A percentile compares a stretch with the other conserved stretches of the same genome.
Evolutionary conservation across 371 early-diverging fungal species (phyloP).

Genomic region (Thermomucor indicae-seudaticae): DNA sequence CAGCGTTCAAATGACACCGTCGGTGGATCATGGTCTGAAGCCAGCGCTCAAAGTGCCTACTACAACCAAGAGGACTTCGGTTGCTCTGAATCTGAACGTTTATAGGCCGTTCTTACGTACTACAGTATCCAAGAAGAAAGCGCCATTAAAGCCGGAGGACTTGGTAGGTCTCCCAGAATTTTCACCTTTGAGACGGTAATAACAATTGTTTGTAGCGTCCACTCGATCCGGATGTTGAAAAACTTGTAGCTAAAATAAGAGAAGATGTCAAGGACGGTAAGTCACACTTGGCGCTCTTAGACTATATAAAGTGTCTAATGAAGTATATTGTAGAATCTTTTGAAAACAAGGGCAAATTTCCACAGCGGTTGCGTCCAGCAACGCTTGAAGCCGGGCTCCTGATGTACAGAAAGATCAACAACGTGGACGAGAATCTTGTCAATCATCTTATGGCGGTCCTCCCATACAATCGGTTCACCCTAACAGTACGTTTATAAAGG

Average conservation of each 20-base stretch:
- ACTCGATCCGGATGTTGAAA: not conserved
- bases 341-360: slow-evolving; percentile 44
- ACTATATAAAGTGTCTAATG: not conserved
- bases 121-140: too few relatives aligned
- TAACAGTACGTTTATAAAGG: slow-evolving; percentile 47
- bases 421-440: slow-evolving; percentile 37
- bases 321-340: slow-evolving; percentile 20
- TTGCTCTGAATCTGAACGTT: too few relatives aligned
- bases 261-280: not conserved
- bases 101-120: too few relatives aligned
- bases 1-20: too few relatives aligned
- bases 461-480: slow-evolving; percentile 49
- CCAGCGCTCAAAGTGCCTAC: too few relatives aligned
- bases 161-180: too few relatives aligned
- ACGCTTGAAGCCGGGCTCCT: slow-evolving; percentile 39
- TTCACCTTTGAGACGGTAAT: too few relatives aligned
- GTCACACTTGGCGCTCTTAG: not conserved
- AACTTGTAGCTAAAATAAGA: not conserved
- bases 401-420: slow-evolving; percentile 29
- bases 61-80: too few relatives aligned
- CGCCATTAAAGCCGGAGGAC: too few relatives aligned
- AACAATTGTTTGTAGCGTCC: too few relatives aligned
- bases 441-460: slow-evolving; percentile 39
- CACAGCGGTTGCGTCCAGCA: slow-evolving; percentile 33
- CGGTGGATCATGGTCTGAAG: too few relatives aligned